Percentiles rank a stretch among this genome's conserved stretches.
Evolutionary conservation across 345 rosid species (phyloP).

Genomic region (Cardamine chenopodiifolia): DNA sequence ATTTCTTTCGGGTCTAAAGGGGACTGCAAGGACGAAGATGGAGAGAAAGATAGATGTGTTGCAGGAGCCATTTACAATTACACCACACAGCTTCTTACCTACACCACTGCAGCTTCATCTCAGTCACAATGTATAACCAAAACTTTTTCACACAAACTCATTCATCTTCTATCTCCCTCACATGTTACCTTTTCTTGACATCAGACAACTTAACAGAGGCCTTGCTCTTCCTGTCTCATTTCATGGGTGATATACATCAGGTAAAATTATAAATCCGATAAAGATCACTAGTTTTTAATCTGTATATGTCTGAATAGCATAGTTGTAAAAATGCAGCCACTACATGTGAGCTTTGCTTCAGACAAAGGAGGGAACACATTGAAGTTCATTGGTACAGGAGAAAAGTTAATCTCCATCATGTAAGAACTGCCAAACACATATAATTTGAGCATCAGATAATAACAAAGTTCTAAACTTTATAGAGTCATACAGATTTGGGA

Average conservation of each 20-base stretch:
- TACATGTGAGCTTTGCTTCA: slow-evolving; percentile 73
- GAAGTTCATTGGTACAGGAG: slow-evolving; percentile 85
- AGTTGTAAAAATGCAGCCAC: slow-evolving; percentile 55
- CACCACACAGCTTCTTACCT: slow-evolving; percentile 82
- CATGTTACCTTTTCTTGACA: slow-evolving; percentile 9
- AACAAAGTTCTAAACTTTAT: neutral
- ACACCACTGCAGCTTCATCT: slow-evolving; percentile 46
- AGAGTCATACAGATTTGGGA: slow-evolving; percentile 72
- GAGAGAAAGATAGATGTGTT: slow-evolving; percentile 68
- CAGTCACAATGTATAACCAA: slow-evolving; percentile 52
- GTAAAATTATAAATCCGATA: slow-evolving; percentile 31
- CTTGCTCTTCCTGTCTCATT: slow-evolving; percentile 85
- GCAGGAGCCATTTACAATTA: slow-evolving; percentile 90
- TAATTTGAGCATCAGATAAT: neutral
- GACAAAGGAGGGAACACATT: slow-evolving; percentile 85
- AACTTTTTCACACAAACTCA: neutral
- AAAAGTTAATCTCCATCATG: slow-evolving; percentile 83
- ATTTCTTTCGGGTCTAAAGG: slow-evolving; percentile 45
- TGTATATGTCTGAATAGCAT: neutral
- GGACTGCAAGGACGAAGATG: slow-evolving; percentile 82
- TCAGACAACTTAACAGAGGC: slow-evolving; percentile 91
- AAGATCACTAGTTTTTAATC: neutral
- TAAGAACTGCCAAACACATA: slow-evolving; percentile 37
- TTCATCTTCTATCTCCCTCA: slow-evolving; percentile 1
- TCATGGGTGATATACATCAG: slow-evolving; percentile 93